These are phyloP conservation scores for Aspergillus indologenus DNA, from an alignment of 495 filamentous ascomycete genomes.

Conservation along the genomic window DNA sequence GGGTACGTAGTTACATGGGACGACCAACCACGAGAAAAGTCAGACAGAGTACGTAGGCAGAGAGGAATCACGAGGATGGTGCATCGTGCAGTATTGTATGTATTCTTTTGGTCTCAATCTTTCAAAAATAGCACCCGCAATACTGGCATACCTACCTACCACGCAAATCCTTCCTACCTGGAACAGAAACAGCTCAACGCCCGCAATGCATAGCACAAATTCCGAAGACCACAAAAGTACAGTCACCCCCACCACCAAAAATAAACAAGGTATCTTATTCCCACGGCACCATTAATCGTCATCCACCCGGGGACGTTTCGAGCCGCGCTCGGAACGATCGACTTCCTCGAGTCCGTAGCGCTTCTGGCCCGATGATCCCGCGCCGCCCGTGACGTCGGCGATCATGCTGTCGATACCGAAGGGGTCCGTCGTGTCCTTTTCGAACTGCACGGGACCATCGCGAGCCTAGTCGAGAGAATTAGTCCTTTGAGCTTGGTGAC, in stretches of 20 bases:
- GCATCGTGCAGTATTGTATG: no score
- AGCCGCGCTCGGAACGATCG: conserved; percentile 53
- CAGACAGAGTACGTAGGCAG: no score
- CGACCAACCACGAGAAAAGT: no score
- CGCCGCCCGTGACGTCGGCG: conserved; percentile 63
- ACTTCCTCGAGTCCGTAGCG: conserved; percentile 82
- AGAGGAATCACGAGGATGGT: no score
- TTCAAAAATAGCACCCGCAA: no score
- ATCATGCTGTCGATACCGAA: conserved; percentile 95
- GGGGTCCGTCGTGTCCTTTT: conserved; percentile 84
- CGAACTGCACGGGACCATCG: conserved; percentile 95
- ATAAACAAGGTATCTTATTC: no score
- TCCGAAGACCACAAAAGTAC: neutral
- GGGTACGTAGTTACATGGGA: no score
- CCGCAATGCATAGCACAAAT: conserved; percentile 10
- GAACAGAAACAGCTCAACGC: neutral
- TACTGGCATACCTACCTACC: no score
- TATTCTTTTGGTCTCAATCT: no score
- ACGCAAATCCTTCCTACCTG: no score
- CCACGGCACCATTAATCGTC: no score
- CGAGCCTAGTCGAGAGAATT: conserved; percentile 52
- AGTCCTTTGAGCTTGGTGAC: no score
- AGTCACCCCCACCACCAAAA: neutral
- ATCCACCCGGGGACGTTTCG: conserved; percentile 78
- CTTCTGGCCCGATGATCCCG: conserved; percentile 57